A percentile compares a stretch with the other conserved stretches of the same genome.
Conservation (phyloP, 2,329 filamentous ascomycete species). For the Hypoxylon sp. region DNA sequence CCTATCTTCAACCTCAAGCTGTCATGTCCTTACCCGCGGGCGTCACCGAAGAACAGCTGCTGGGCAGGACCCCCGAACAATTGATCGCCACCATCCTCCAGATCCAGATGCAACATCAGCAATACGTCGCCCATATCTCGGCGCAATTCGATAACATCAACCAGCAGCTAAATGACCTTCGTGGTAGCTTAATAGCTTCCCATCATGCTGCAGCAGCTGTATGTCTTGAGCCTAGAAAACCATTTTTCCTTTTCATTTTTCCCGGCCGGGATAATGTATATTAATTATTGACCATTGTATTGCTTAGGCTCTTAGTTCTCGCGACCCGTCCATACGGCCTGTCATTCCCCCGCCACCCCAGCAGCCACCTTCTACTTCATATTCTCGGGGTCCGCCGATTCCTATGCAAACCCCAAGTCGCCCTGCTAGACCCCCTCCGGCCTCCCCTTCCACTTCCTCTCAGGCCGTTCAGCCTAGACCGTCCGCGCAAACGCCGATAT, state of each 20-base stretch:
- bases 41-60: slow-evolving; percentile 52
- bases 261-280: slow-evolving; percentile 1
- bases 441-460: slow-evolving; percentile 46
- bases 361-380: slow-evolving; percentile 45
- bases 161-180: slow-evolving; percentile 53
- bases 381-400: slow-evolving; percentile 44
- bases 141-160: slow-evolving; percentile 52
- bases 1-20: slow-evolving; percentile 43
- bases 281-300: slow-evolving; percentile 36
- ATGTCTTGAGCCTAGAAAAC: slow-evolving; percentile 34
- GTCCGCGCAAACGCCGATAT: slow-evolving; percentile 46
- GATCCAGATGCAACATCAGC: slow-evolving; percentile 53
- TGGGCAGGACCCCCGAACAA: slow-evolving; percentile 52
- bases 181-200: slow-evolving; percentile 50
- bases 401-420: slow-evolving; percentile 49
- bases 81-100: slow-evolving; percentile 54
- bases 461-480: slow-evolving; percentile 48
- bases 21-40: slow-evolving; percentile 43
- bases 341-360: slow-evolving; percentile 45
- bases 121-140: slow-evolving; percentile 52
- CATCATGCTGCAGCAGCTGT: slow-evolving; percentile 53
- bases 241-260: slow-evolving; percentile 9
- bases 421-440: slow-evolving; percentile 45
- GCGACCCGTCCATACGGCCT: slow-evolving; percentile 45
- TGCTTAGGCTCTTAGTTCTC: slow-evolving; percentile 44